Conservation (phyloP, 2,329 filamentous ascomycete genomes). For the Ceratocystis colombiana region DNA sequence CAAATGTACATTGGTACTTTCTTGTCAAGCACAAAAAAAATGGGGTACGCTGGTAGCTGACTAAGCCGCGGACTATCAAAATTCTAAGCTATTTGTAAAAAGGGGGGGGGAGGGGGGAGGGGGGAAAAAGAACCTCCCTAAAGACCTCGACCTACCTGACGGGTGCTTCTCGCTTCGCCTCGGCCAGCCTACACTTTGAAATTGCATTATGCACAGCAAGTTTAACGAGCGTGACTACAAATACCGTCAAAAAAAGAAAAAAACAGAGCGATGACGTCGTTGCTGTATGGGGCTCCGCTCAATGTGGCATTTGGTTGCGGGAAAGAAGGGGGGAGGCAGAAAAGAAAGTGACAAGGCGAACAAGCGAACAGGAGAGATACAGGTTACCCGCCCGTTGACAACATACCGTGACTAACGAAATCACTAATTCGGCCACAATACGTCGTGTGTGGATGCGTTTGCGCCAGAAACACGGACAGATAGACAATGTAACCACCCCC, state of each 20-base stretch:
- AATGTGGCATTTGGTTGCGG: slow-evolving; percentile 1
- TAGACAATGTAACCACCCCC: too few relatives aligned
- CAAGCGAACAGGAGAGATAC: background rate
- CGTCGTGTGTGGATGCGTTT: too few relatives aligned
- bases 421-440: too few relatives aligned
- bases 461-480: too few relatives aligned
- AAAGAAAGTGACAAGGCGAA: background rate
- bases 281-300: background rate
- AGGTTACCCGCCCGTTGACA: background rate
- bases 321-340: background rate
- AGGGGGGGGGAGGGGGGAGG: too few relatives aligned
- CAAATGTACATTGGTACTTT: background rate
- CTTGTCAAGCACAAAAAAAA: background rate
- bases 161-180: too few relatives aligned
- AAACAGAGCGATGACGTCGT: background rate
- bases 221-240: too few relatives aligned
- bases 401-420: too few relatives aligned
- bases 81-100: background rate
- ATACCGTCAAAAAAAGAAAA: background rate
- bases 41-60: background rate
- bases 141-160: background rate
- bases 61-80: background rate
- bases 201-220: too few relatives aligned
- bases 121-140: background rate
- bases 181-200: too few relatives aligned